Base-by-base conservation (phyloP, 768 basidiomycete genomes). In the Boletus pseudopeckii region DNA sequence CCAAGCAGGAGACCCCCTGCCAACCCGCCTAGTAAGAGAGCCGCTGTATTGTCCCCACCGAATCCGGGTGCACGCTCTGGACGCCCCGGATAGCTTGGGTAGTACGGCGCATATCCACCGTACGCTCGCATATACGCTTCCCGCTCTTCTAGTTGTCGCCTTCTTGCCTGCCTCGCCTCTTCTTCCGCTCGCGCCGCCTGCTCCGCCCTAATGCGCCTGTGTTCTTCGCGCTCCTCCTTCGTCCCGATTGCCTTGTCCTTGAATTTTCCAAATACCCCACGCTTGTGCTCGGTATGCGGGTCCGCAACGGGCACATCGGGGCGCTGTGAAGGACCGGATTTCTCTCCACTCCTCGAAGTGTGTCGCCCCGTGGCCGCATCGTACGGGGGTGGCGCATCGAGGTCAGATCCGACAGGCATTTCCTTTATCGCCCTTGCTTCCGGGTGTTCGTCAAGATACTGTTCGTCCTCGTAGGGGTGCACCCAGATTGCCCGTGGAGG, bases 401-500 rank as follows among this genome's bases (percentile, higher is more conserved):
- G 20, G 6, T 53, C 42, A 17, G 50, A 4, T 7, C 42, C 39
- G 15, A 26, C 2, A 1, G 52, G 39, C 14, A 57, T 58, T 17
- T 59, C 59, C 17, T 73, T 59, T 55, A 77, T 76, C 52, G 76
- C 71, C 50, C 64, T 66, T 8, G 72, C 56, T 5, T 81, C 77
- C 8, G 84, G 81, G 56, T 85, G 79, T 43, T 80, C 77, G 5
- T 54, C 59, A n/a, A 86, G 73, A 66, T 78, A 88, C 48, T 80
- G 74, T 43, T 83, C 80, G 64, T 88, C 86, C 52, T 88, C 84
- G 53, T 80, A 80, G 1, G 88, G 87, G 62, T 90, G 86, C 1
- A 76, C 75, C 88, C 87, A 90, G 60, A 82, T 88, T 0, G 81
- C 76, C 0, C 87, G 79, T 1, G 85, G 81, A 8, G 88, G 87